Evolutionary conservation across 345 rosid genomes (phyloP), one percentile per base, ranked within the genome.

Genomic region (Aethionema arabicum): DNA sequence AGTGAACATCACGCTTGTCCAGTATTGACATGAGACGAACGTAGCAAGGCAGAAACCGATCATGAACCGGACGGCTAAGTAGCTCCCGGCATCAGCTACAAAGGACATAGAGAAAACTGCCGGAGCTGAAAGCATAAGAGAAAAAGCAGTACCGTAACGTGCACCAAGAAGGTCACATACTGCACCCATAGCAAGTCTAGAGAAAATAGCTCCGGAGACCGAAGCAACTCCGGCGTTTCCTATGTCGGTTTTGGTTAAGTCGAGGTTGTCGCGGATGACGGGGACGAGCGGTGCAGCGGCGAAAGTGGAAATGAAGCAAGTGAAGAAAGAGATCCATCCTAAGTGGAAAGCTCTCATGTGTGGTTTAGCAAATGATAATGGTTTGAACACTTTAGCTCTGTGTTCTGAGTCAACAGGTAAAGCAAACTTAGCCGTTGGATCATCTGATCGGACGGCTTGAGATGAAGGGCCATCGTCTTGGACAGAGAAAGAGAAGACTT

Each of bases 141-240:
- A 82, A 71, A 82, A 85, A 5, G 88, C 97, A 10, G 90, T 83
- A 0, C 95, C 92, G 12, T 48, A 70, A 44, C 97, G 72, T 3
- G 95, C 84, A 4, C 97, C 95, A 0, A 87, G 65, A 31, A 87
- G 64, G 65, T 90, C 97, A 7, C 92, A 90, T 10, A 87, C 74
- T 0, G 88, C 97, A 30, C 97, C 95, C 95, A 83, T 85, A 11
- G 65, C 78, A 4, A 87, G 80, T 79, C 95, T 80, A 11, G 93
- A 87, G 72, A 87, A 76, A 52, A 90, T 90, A 61, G 87, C 83
- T 0, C 95, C 90, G 0, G 92, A 85, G 15, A 90, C 95, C 0
- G 97, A 90, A 14, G 97, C 97, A 2, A 90, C 86, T 6, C 95
- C 88, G 0, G 93, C 97, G 31, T 87, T 90, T 0, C 95, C 97